Evolutionary conservation across 306 rosid species (phyloP), one percentile per base, ranked within the genome.

Genomic region (Delonix regia): DNA sequence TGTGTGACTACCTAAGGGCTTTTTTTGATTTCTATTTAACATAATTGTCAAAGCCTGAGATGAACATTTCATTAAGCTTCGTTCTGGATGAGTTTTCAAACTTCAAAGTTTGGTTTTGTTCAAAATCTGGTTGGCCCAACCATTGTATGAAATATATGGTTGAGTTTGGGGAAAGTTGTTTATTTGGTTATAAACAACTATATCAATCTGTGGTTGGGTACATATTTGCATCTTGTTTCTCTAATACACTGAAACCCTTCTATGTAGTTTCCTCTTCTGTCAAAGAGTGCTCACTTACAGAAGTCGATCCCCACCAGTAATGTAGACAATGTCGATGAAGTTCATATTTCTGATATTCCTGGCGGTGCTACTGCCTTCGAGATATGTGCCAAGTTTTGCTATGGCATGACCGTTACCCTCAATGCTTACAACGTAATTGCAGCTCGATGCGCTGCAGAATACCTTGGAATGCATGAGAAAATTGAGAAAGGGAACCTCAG

Each of bases 341-440:
- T 95, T 81, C 81, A 87, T 73, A 86, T 95, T 74, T 79, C 90
- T 25, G 94, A 93, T 84, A 89, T 89, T 78, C 97, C 99, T 4
- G 99, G 97, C 10, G 97, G 98, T 55, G 77, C 88, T 64, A 76
- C 84, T 48, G 92, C 98, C 70, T 95, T 93, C 80, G 99, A 95
- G 90, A 89, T 86, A 83, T 95, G 97, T 74, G 98, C 94, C 76
- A 95, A 91, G 85, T 95, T 91, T 84, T 92, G 98, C 86, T 95
- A 95, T 67, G 96, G 99, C 76, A 91, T 93, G 96, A 88, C 89
- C 1, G 98, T 95, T 55, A 93, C 94, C 47, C 98, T 95, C 64
- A 95, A 91, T 78, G 96, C 99, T 21, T 88, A 93, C 83, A 95
- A 95, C 16, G 98, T 93, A 71, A 84, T 89, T 49, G 87, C 87